Base-by-base conservation (phyloP, 2,329 filamentous ascomycete species). In the Dactylellina haptotyla region DNA sequence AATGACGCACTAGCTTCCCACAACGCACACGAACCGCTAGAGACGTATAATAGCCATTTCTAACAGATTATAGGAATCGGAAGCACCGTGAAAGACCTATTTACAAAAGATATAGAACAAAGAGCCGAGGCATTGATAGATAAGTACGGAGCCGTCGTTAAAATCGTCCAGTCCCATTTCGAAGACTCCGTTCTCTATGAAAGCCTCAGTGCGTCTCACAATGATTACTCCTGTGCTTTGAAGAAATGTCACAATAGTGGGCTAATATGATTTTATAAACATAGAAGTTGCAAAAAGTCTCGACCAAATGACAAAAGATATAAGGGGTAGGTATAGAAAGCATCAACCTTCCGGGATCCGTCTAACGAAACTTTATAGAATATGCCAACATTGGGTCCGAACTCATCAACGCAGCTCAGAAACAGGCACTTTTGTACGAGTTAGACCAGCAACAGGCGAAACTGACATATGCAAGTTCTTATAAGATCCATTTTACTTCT, bases 111-210 rank as follows among this genome's bases (percentile, higher is more conserved):
- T 4, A 4, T 65, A 5, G n/a, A 65, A 16, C 8, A 56, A 8
- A 65, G 57, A 30, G 61, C 25, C 9, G 37, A 56, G 14, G 28
- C 61, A 14, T 12, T 65, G 3, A 12, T 57, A 20, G 34, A 34
- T 9, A 65, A 65, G 16, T 65, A 65, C 18, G 18, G 48, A 41
- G 50, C 20, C 12, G 25, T 65, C n/a, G 61, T 65, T 6, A 57
- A 57, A 14, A 18, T 56, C 3, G 50, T 23, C n/a, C 37, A 57
- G 10, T 3, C 30, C 12, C 61, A 65, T 20, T 65, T 65, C 32
- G 51, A 66, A 14, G 62, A 66, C 1, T 57, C 41, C 0, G 16
- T 66, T 1, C 10, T 66, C 1, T 10, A 66, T 12, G 62, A 66
- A 57, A 66, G 14, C n/a, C n/a, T 66, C 2, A 46, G 62, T 66